These are phyloP conservation scores for Puccinia coronata DNA, from an alignment of 1,284 basidiomycete genomes.

Conservation along the genomic window DNA sequence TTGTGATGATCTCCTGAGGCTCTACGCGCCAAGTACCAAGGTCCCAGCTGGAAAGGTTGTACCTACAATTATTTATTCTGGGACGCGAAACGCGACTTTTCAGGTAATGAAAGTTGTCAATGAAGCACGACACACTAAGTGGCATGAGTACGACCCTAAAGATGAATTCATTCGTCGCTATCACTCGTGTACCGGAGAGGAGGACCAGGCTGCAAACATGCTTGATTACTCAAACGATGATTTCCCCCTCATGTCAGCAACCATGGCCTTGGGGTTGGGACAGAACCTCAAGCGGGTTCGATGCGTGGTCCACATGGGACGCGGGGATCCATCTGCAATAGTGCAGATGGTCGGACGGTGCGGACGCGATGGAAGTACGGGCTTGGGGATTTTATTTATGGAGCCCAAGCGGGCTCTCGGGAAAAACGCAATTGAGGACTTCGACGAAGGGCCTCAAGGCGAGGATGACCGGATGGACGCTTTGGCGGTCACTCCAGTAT, in stretches of 20 bases:
- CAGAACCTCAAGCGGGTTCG: too few relatives aligned
- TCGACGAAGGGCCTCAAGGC: neutral
- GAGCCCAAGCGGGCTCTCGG: neutral
- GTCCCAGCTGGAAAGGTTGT: neutral
- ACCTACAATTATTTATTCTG: neutral
- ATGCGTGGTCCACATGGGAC: too few relatives aligned
- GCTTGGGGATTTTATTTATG: neutral
- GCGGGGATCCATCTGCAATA: too few relatives aligned
- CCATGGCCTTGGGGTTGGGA: too few relatives aligned
- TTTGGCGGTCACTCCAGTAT: neutral
- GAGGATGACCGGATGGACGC: constrained; percentile 2
- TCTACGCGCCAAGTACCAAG: neutral
- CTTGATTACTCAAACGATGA: neutral
- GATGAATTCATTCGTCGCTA: neutral
- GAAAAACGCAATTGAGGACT: neutral
- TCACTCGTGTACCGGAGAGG: neutral
- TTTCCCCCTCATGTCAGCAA: neutral
- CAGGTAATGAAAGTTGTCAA: neutral
- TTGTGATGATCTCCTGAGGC: neutral
- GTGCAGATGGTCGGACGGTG: too few relatives aligned
- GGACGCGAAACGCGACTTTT: neutral
- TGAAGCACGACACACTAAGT: neutral
- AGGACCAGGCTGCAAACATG: neutral
- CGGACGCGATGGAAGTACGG: neutral
- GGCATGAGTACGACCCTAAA: neutral